Percentiles rank a stretch among this genome's conserved stretches.
phyloP scores from a whole-genome alignment of 805 yeast genomes.

The Saturnispora saitoi region DNA sequence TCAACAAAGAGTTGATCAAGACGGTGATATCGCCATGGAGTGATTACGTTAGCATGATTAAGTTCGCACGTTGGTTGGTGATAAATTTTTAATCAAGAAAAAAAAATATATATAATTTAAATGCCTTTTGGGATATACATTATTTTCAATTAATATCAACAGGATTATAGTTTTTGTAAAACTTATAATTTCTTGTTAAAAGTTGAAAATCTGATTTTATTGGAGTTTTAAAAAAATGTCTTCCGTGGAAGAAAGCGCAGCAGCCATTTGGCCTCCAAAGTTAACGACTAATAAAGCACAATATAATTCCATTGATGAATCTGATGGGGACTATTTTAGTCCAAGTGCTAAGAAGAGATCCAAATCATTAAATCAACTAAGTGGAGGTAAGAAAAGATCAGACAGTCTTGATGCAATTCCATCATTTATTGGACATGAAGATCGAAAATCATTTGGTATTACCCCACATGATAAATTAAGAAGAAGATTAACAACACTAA shows the following conservation, averaged over 20 bases:
- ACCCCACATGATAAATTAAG: conserved; percentile 1
- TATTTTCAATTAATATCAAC: too few species aligned
- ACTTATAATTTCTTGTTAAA: too few species aligned
- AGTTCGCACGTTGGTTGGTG: neutral
- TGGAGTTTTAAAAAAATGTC: too few species aligned
- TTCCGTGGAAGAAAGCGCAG: too few species aligned
- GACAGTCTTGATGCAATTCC: neutral
- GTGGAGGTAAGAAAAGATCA: neutral
- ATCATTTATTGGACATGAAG: neutral
- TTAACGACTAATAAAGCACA: neutral
- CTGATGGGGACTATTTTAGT: neutral
- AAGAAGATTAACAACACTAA: conserved; percentile 20
- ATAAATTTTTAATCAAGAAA: too few species aligned
- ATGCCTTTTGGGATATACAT: too few species aligned
- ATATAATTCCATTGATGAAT: neutral
- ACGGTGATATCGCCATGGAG: conserved; percentile 22
- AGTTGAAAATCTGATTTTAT: too few species aligned
- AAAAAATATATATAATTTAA: too few species aligned
- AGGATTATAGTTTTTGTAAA: too few species aligned
- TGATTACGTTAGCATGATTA: neutral
- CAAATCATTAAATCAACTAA: neutral
- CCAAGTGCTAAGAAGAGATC: neutral
- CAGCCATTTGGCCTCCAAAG: neutral
- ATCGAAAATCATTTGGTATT: neutral
- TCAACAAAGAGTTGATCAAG: conserved; percentile 14